These are phyloP conservation scores for Verruconis gallopava DNA, from an alignment of 2,329 filamentous ascomycete species.

Conservation along the genomic window DNA sequence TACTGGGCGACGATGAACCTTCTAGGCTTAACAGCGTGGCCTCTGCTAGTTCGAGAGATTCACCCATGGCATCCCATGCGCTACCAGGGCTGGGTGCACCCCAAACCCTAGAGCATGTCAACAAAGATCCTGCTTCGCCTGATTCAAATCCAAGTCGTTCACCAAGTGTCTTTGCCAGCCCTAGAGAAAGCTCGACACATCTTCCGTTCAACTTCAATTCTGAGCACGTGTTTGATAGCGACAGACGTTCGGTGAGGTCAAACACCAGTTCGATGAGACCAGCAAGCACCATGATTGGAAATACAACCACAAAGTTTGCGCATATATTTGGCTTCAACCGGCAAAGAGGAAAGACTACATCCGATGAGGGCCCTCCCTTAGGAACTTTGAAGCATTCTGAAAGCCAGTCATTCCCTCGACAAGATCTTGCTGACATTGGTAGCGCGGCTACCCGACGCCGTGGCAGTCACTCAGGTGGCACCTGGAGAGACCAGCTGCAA, in stretches of 20 bases:
- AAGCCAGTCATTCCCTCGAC: conserved; percentile 63
- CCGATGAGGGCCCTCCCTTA: conserved; percentile 49
- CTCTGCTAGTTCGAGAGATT: not conserved
- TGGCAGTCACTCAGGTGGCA: conserved; percentile 40
- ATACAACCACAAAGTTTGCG: conserved; percentile 40
- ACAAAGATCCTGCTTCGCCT: conserved; percentile 24
- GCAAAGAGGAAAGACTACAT: conserved; percentile 46
- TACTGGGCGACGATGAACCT: conserved; percentile 49
- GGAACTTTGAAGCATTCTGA: conserved; percentile 59
- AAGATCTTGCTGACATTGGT: conserved; percentile 34
- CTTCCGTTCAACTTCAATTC: conserved; percentile 16
- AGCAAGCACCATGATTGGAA: conserved; percentile 24
- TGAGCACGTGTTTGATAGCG: conserved; percentile 20
- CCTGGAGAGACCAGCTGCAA: conserved; percentile 39
- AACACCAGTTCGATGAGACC: conserved; percentile 36
- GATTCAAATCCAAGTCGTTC: conserved; percentile 29
- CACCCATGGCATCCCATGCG: conserved; percentile 30
- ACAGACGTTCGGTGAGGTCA: conserved; percentile 33
- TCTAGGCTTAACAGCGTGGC: not conserved
- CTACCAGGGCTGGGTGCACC: conserved; percentile 19
- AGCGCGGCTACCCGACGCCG: conserved; percentile 38
- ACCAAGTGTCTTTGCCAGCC: conserved; percentile 34
- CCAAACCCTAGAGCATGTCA: conserved; percentile 17
- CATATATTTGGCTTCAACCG: conserved; percentile 49
- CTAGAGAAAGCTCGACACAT: conserved; percentile 32